Base-by-base conservation (phyloP, 2,329 filamentous ascomycete species). In the Dactylellina leptospora region DNA sequence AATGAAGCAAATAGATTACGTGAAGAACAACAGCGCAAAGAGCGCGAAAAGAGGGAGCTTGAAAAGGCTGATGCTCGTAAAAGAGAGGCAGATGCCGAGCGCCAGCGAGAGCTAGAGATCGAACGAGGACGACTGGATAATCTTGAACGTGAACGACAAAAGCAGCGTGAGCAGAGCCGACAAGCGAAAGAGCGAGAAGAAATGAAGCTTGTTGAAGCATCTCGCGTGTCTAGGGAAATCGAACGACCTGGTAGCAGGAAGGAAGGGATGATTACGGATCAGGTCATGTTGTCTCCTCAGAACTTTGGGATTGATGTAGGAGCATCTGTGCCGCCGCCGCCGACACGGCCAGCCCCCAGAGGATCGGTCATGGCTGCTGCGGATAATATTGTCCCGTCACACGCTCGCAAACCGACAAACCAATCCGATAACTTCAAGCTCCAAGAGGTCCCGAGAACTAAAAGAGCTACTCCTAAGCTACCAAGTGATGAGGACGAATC, bases 371-470 rank as follows among this genome's bases (percentile, higher is more conserved):
- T 25, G 18, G 16, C 40, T 6, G 47, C 55, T n/a, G 58, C 23
- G 3, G 66, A 71, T 53, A 71, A 62, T 51, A 71, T 71, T 11
- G 53, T 71, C 27, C 66, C 66, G 30, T 71, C 66, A 22, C 66
- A 71, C n/a, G 66, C 66, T 23, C 66, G 30, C 11, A 74, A 75
- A 42, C 63, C 51, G 4, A 75, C 76, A 18, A 72, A 60, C 44
- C 74, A 74, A 51, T 30, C 22, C 23, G 88, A 90, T 10, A 87
- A 87, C 25, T 93, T 93, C 80, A 91, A 89, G 80, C 80, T 95
- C 44, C 91, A 93, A 77, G 91, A 96, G 51, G 90, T 90, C 1
- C 91, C 92, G 0, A 90, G 88, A 79, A 85, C 83, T 76, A 85
- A 83, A 78, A 84, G 83, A 78, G 66, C 66, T 22, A 71, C 66